phyloP scores from a whole-genome alignment of 2,329 filamentous ascomycete species.

The Didymella glomerata region DNA sequence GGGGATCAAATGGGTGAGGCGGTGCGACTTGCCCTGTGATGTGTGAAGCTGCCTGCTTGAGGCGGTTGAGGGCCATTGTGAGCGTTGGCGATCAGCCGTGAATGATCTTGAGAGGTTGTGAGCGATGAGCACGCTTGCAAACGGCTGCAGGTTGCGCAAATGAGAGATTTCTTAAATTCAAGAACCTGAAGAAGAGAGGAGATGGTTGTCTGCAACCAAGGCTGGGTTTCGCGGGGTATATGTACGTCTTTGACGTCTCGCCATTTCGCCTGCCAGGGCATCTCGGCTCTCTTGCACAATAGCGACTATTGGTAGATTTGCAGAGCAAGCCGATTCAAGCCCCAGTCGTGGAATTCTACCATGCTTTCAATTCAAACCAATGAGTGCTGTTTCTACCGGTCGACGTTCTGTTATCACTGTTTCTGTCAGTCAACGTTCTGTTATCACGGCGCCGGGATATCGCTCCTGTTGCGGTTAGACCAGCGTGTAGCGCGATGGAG shows the following conservation, averaged over 20 bases:
- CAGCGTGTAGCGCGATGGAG: background rate
- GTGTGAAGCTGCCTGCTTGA: slow-evolving; percentile 70
- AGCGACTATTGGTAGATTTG: slow-evolving; percentile 15
- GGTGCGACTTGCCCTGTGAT: slow-evolving; percentile 63
- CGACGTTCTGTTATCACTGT: slow-evolving; percentile 12
- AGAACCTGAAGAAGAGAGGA: background rate
- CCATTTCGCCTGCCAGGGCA: no score
- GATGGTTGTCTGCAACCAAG: background rate
- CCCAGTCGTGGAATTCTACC: background rate
- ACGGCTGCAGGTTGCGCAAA: background rate
- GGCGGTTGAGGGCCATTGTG: slow-evolving; percentile 67
- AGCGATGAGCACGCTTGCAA: background rate
- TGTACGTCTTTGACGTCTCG: slow-evolving; percentile 4
- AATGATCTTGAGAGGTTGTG: background rate
- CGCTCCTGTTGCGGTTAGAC: slow-evolving; percentile 10
- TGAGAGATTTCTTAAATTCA: background rate
- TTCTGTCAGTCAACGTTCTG: slow-evolving; percentile 7
- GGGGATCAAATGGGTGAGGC: slow-evolving; percentile 80
- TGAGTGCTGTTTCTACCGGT: slow-evolving; percentile 7
- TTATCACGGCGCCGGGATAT: slow-evolving; percentile 11
- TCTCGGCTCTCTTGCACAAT: slow-evolving; percentile 5
- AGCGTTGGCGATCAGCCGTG: background rate
- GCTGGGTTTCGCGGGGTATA: slow-evolving; percentile 18
- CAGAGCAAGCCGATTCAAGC: background rate
- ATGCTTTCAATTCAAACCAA: slow-evolving; percentile 24